Conservation (phyloP, 1,284 basidiomycete genomes). For the Tetrapyrgos nigripes region DNA sequence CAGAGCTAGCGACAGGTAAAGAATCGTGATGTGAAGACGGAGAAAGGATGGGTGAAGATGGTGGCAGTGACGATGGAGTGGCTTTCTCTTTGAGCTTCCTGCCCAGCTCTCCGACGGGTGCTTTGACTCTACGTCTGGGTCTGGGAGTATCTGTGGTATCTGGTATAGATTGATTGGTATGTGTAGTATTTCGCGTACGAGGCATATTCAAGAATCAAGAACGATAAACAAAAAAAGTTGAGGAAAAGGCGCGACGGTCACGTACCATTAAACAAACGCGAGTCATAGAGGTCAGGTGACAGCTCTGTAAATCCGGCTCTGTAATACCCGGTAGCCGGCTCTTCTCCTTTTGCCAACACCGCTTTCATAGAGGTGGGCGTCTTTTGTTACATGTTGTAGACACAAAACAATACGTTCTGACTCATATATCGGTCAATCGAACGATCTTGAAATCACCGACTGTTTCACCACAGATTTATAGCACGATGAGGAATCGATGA, state of each 20-base stretch:
- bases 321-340: background rate
- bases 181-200: background rate
- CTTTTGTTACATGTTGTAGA: too few species aligned
- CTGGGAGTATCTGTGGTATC: background rate
- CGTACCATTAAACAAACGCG: background rate
- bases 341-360: too few species aligned
- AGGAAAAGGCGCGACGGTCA: background rate
- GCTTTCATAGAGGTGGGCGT: too few species aligned
- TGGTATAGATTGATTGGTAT: background rate
- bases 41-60: slow-evolving; percentile 31
- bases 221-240: background rate
- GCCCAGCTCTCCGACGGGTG: slow-evolving; percentile 4
- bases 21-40: slow-evolving; percentile 12
- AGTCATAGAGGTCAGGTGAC: too few species aligned
- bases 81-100: slow-evolving; percentile 1
- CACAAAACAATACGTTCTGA: too few species aligned
- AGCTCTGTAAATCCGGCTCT: background rate
- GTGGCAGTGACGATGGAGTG: slow-evolving; percentile 28
- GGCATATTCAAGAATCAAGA: background rate
- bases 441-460: background rate
- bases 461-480: background rate
- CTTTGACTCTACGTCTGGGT: slow-evolving; percentile 12
- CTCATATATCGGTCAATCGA: background rate
- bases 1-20: slow-evolving; percentile 13
- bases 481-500: background rate